These are phyloP conservation scores for Monosporozyma aerobia DNA, from an alignment of 805 yeast species.

Conservation along the genomic window DNA sequence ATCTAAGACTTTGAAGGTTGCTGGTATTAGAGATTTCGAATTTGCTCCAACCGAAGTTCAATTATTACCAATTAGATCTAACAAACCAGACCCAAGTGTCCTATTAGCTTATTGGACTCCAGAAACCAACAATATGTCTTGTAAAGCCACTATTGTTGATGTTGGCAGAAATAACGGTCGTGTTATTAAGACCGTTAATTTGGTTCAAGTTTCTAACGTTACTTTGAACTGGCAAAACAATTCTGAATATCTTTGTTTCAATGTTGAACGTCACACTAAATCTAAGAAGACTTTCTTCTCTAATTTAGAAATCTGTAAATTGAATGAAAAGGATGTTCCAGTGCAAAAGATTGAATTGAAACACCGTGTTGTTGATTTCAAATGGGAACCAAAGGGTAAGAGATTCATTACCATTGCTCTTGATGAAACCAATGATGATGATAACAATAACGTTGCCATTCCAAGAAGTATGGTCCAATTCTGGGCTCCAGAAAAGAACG, in stretches of 20 bases:
- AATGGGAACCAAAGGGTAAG: slow-evolving; percentile 93
- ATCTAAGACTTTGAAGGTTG: slow-evolving; percentile 73
- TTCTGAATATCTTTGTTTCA: slow-evolving; percentile 77
- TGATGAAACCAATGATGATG: slow-evolving; percentile 33
- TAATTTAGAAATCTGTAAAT: slow-evolving; percentile 82
- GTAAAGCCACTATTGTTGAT: slow-evolving; percentile 85
- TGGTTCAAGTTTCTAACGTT: slow-evolving; percentile 90
- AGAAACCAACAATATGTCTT: slow-evolving; percentile 83
- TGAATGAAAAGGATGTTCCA: slow-evolving; percentile 83
- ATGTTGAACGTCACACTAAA: slow-evolving; percentile 94
- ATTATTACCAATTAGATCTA: slow-evolving; percentile 44
- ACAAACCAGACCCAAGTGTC: slow-evolving; percentile 47
- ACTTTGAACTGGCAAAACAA: slow-evolving; percentile 90
- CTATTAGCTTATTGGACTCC: slow-evolving; percentile 95
- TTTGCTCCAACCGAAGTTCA: slow-evolving; percentile 87
- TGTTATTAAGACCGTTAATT: slow-evolving; percentile 80
- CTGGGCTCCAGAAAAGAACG: slow-evolving; percentile 67
- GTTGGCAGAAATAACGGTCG: slow-evolving; percentile 57
- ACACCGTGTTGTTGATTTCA: slow-evolving; percentile 78
- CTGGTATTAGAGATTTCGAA: slow-evolving; percentile 82
- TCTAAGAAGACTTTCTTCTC: slow-evolving; percentile 87
- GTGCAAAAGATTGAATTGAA: slow-evolving; percentile 90
- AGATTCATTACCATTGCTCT: slow-evolving; percentile 75
- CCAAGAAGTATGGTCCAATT: slow-evolving; percentile 61
- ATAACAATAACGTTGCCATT: slow-evolving; percentile 46